Percentiles rank a stretch among this genome's conserved stretches.
Evolutionary conservation across 2,329 filamentous ascomycete genomes (phyloP).

Genomic region (Penicillium sp.): DNA sequence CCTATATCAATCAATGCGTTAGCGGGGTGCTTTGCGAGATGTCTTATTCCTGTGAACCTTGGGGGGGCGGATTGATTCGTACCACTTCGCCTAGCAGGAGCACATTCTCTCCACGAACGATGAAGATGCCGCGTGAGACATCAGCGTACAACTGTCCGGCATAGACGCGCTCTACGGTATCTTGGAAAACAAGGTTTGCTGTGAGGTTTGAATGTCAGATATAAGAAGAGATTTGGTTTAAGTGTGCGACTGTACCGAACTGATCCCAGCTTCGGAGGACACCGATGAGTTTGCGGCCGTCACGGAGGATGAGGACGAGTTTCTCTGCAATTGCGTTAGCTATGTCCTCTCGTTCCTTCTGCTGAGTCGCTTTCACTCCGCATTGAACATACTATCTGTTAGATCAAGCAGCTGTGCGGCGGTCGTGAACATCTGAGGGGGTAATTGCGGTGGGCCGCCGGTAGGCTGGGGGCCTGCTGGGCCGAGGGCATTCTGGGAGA

Average conservation of each 20-base stretch:
- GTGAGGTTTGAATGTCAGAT: constrained; percentile 10
- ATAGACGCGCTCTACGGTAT: constrained; percentile 86
- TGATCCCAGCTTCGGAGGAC: constrained; percentile 96
- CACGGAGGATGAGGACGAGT: constrained; percentile 83
- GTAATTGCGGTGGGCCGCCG: constrained; percentile 48
- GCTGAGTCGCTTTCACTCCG: not conserved
- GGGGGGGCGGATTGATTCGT: constrained; percentile 19
- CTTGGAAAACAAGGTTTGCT: constrained; percentile 95
- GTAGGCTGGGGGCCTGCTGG: constrained; percentile 25
- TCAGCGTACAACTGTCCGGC: constrained; percentile 75
- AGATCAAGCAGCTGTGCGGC: constrained; percentile 92
- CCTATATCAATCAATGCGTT: constrained; percentile 44
- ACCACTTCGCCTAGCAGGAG: constrained; percentile 87
- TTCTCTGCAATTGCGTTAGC: constrained; percentile 66
- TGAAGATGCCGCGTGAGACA: constrained; percentile 78
- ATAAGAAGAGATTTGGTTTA: not conserved
- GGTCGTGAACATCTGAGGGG: constrained; percentile 96
- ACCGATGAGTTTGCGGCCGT: constrained; percentile 90
- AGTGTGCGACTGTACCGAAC: constrained; percentile 64
- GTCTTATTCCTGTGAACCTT: not conserved
- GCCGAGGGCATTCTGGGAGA: constrained; percentile 29
- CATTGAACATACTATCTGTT: constrained; percentile 77
- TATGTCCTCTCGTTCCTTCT: not conserved
- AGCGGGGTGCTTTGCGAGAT: not conserved
- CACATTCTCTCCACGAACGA: constrained; percentile 97